These are phyloP conservation scores for Trichoderma orchidacearum DNA, from an alignment of 495 filamentous ascomycete genomes.

Conservation along the genomic window DNA sequence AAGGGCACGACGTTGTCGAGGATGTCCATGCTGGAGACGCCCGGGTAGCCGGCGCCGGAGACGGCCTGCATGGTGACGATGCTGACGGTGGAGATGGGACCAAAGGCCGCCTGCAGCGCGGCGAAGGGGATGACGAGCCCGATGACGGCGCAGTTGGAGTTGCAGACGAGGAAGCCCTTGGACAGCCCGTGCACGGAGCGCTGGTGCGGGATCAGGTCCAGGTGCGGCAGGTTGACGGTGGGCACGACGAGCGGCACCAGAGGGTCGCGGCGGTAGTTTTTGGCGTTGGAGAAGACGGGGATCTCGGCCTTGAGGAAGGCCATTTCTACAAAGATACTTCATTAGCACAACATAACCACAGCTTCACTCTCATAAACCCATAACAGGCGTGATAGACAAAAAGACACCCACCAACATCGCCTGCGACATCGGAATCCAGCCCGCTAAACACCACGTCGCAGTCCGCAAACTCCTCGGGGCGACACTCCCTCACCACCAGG, in stretches of 20 bases:
- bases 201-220: slow-evolving; percentile 67
- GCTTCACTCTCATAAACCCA: too few species aligned
- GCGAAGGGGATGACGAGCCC: slow-evolving; percentile 83
- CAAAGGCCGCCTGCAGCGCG: slow-evolving; percentile 64
- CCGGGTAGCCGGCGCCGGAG: slow-evolving; percentile 79
- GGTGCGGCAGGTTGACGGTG: slow-evolving; percentile 68
- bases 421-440: slow-evolving; percentile 72
- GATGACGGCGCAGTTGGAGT: slow-evolving; percentile 85
- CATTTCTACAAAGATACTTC: slow-evolving; percentile 48
- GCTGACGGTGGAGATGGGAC: slow-evolving; percentile 56
- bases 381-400: neutral
- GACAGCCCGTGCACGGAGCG: slow-evolving; percentile 47
- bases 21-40: slow-evolving; percentile 59
- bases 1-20: slow-evolving; percentile 78
- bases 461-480: slow-evolving; percentile 56
- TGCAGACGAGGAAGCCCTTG: slow-evolving; percentile 76
- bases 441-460: slow-evolving; percentile 86
- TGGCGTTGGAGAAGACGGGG: slow-evolving; percentile 77
- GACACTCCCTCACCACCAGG: slow-evolving; percentile 63
- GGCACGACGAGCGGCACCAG: slow-evolving; percentile 77
- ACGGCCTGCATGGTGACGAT: slow-evolving; percentile 84
- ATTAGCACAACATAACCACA: too few species aligned
- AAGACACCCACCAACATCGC: slow-evolving; percentile 48
- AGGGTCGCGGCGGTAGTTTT: slow-evolving; percentile 76
- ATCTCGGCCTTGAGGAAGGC: slow-evolving; percentile 67